Evolutionary conservation across 1,139 yeast genomes (phyloP).

Genomic region (Hemisphaericaspora lyxosophila): DNA sequence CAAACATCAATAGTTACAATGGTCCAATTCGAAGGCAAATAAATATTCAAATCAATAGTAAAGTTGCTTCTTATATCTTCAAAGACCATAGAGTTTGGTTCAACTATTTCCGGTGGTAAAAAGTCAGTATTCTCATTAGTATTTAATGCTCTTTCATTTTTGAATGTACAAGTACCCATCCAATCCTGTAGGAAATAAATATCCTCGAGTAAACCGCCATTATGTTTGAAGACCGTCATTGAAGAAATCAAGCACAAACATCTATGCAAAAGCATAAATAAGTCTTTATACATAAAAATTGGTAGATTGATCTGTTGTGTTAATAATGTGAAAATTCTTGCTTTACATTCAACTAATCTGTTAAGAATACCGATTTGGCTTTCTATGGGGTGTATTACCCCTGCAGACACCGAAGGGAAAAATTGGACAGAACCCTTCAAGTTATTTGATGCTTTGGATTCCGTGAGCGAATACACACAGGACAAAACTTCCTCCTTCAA

Average conservation of each 20-base stretch:
- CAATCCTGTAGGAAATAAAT: conserved; percentile 36
- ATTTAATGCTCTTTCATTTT: conserved; percentile 26
- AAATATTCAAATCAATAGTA: conserved; percentile 18
- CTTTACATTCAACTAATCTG: conserved; percentile 20
- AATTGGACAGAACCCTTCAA: conserved; percentile 14
- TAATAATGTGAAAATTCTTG: conserved; percentile 14
- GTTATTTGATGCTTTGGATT: conserved; percentile 7
- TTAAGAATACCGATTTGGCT: conserved; percentile 13
- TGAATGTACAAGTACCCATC: conserved; percentile 30
- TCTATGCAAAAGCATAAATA: conserved; percentile 5
- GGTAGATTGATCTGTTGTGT: conserved; percentile 8
- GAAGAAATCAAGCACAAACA: conserved; percentile 29
- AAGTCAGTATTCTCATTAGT: conserved; percentile 14
- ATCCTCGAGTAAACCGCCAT: conserved; percentile 22
- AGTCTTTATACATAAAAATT: conserved; percentile 8
- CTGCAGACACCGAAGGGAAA: conserved; percentile 15
- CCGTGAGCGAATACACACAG: not conserved
- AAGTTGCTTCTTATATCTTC: conserved; percentile 8
- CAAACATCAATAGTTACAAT: conserved; percentile 67
- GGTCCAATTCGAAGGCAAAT: conserved; percentile 54
- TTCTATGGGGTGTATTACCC: conserved; percentile 3
- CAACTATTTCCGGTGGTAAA: conserved; percentile 12
- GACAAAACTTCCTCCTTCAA: not conserved
- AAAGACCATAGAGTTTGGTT: conserved; percentile 1
- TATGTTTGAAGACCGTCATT: conserved; percentile 21